Evolutionary conservation across 2,329 filamentous ascomycete species (phyloP).

Genomic region (Alternaria incomplexa): DNA sequence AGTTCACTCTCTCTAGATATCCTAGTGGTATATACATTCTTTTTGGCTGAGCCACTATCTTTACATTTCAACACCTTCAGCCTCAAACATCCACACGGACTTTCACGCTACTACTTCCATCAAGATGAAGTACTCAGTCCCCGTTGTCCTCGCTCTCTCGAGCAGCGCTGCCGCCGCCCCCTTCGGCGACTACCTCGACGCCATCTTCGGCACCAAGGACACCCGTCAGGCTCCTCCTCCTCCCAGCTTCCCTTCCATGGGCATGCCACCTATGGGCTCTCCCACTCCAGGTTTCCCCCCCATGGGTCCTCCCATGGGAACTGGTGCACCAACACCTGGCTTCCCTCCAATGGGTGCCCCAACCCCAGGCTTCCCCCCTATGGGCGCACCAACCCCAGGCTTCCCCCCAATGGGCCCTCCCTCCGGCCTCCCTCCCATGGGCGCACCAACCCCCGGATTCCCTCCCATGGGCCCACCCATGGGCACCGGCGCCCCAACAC

Average conservation of each 20-base stretch:
- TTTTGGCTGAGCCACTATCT: slow-evolving; percentile 20
- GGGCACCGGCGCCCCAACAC: not conserved
- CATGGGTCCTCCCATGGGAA: not conserved
- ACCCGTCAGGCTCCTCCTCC: slow-evolving; percentile 3
- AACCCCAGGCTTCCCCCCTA: slow-evolving; percentile 4
- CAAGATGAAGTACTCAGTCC: slow-evolving; percentile 29
- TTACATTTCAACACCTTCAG: not conserved
- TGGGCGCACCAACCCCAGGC: not conserved
- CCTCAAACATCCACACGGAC: not conserved
- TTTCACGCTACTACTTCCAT: not conserved
- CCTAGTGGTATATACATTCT: slow-evolving; percentile 19
- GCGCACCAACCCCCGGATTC: not conserved
- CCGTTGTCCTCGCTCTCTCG: slow-evolving; percentile 29
- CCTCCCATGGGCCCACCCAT: not conserved
- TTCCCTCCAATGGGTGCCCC: not conserved
- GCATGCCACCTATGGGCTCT: not conserved
- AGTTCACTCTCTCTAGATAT: slow-evolving; percentile 10
- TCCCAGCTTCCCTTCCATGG: not conserved
- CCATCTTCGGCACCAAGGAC: slow-evolving; percentile 19
- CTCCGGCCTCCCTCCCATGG: not conserved
- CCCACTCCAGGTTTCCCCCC: not conserved
- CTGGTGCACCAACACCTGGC: not conserved
- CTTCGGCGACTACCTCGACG: slow-evolving; percentile 15
- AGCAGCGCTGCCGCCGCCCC: slow-evolving; percentile 28
- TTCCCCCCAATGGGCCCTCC: not conserved